These are phyloP conservation scores for Leccinum subtestaceum DNA, from an alignment of 768 basidiomycete species.

Conservation along the genomic window DNA sequence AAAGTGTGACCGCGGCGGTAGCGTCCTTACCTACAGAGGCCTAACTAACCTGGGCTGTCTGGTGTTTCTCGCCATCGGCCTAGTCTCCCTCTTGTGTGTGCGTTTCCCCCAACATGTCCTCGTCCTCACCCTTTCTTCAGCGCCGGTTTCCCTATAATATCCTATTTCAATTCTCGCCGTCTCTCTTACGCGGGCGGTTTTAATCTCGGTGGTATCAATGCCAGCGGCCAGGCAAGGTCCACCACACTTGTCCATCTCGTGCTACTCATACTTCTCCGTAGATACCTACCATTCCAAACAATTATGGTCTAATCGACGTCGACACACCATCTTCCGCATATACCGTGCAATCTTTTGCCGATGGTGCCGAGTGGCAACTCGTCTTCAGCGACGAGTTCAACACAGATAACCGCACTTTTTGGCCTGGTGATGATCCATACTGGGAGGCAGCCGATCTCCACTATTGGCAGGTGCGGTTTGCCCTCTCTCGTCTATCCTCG, in stretches of 20 bases:
- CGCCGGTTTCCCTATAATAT: conserved; percentile 62
- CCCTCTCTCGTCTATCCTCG: not conserved
- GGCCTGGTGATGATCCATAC: conserved; percentile 83
- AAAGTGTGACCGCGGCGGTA: conserved; percentile 51
- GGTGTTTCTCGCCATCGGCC: conserved; percentile 47
- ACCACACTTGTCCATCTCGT: not conserved
- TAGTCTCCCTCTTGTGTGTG: conserved; percentile 60
- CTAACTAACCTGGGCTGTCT: conserved; percentile 72
- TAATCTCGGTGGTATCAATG: conserved; percentile 75
- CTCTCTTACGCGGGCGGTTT: conserved; percentile 58
- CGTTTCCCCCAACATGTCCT: not conserved
- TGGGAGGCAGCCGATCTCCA: conserved; percentile 85
- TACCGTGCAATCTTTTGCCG: conserved; percentile 49
- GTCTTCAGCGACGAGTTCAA: conserved; percentile 93
- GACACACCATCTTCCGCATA: conserved; percentile 67
- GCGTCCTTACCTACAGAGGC: conserved; percentile 67
- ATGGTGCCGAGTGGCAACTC: conserved; percentile 57
- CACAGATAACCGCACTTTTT: conserved; percentile 68
- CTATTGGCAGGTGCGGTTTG: conserved; percentile 60
- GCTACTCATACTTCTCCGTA: conserved; percentile 18
- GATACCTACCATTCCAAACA: conserved; percentile 60
- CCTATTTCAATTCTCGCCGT: conserved; percentile 47
- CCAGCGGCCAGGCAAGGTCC: conserved; percentile 58
- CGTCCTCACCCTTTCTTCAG: conserved; percentile 30
- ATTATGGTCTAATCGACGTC: conserved; percentile 69